These are phyloP conservation scores for Euclidium syriacum DNA, from an alignment of 345 rosid genomes.

Conservation along the genomic window DNA sequence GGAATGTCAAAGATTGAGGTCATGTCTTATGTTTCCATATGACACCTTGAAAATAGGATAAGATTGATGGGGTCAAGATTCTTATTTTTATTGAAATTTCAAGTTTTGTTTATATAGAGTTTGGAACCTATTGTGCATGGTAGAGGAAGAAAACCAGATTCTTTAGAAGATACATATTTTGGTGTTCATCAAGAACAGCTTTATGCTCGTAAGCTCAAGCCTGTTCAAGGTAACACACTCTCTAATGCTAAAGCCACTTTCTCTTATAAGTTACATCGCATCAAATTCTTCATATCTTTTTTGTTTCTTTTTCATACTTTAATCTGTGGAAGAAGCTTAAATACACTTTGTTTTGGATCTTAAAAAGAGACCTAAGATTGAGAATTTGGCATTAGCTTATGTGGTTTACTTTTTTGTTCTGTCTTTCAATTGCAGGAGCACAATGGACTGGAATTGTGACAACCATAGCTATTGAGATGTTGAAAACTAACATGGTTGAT, in stretches of 20 bases:
- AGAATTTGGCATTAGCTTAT: neutral
- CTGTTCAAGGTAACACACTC: conserved; percentile 59
- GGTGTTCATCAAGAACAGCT: conserved; percentile 74
- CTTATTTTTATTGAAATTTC: neutral
- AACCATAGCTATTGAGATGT: conserved; percentile 92
- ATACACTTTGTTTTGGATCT: neutral
- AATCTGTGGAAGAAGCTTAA: neutral
- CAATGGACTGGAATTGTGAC: conserved; percentile 99
- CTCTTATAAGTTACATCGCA: neutral
- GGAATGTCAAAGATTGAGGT: conserved; percentile 97
- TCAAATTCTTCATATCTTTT: neutral
- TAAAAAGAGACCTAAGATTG: neutral
- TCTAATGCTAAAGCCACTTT: conserved; percentile 3
- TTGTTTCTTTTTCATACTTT: neutral
- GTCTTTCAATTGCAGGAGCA: conserved; percentile 54
- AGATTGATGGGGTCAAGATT: conserved; percentile 1
- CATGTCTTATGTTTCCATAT: conserved; percentile 15
- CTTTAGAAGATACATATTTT: conserved; percentile 76
- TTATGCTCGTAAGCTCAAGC: conserved; percentile 85
- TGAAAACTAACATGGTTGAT: conserved; percentile 79
- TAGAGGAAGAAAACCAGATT: conserved; percentile 67
- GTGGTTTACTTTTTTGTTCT: conserved; percentile 7
- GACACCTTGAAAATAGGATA: neutral
- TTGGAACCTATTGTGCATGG: conserved; percentile 89
- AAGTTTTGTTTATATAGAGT: conserved; percentile 35